Evolutionary conservation across 139 green algal genomes (phyloP), one percentile per base, ranked within the genome.

Genomic region (Raphidocelis subcapitata): DNA sequence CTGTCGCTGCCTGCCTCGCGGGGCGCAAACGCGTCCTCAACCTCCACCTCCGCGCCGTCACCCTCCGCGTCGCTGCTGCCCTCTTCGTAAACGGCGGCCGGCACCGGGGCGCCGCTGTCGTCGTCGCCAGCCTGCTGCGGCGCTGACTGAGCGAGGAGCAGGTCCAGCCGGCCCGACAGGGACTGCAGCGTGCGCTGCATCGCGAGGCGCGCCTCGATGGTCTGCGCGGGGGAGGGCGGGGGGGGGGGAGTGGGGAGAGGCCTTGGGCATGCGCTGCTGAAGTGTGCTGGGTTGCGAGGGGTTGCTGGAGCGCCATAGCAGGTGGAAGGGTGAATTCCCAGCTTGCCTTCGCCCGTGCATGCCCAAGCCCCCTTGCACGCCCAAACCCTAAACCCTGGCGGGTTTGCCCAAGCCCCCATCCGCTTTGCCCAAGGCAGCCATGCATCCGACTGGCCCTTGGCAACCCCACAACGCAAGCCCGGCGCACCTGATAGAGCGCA

Each of bases 111-210:
- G 26, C 23, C 63, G 49, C n/a, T 41, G 14, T 32, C 41, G 14
- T 31, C 47, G 35, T 26, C 59, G 35, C 51, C 18, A 24, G n/a
- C 36, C 24, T 5, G 36, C 51, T 61, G 51, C 28, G 29, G 26
- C 5, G 54, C 65, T 16, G 65, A 68, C 57, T 81, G 77, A 16
- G 81, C 81, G 10, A 85, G 37, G 41, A 91, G 54, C 70, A 91
- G 71, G 36, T 91, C 83, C 51, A 91, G 73, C 8, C 86, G 72
- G 5, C 86, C 86, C 10, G 74, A 52, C 41, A 91, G 67, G 5
- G 81, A 70, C 29, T 82, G 52, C 69, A 91, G 62, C 47, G 76
- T 59, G 49, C 84, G 79, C 49, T 84, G 79, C 44, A 77, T 57
- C 20, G 79, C 81, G 62, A 87, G 72, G 16, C 86, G 70, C 20